Percentiles rank a stretch among this genome's conserved stretches.
phyloP scores from a whole-genome alignment of 306 rosid genomes.

The Datisca glomerata region DNA sequence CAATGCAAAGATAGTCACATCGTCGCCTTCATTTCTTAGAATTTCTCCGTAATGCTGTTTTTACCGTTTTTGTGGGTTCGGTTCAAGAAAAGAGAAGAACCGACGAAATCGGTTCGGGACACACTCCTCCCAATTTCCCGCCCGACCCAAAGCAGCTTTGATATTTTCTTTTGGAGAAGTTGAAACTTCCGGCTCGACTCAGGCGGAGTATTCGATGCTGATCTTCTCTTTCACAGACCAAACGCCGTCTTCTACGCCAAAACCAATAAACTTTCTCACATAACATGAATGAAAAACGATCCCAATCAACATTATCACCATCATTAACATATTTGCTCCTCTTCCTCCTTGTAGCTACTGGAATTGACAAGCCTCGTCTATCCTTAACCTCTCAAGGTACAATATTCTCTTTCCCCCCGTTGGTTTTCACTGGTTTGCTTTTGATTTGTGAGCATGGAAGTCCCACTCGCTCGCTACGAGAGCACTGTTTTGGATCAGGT shows the following conservation, averaged over 20 bases:
- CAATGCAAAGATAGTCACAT: no score
- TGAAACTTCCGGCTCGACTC: no score
- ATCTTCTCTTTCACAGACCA: slow-evolving; percentile 9
- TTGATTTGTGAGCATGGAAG: slow-evolving; percentile 31
- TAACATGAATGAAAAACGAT: neutral
- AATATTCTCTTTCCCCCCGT: neutral
- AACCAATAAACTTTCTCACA: no score
- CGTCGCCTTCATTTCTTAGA: no score
- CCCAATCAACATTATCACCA: neutral
- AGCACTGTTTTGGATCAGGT: slow-evolving; percentile 17
- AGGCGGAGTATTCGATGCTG: slow-evolving; percentile 35
- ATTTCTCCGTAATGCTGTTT: no score
- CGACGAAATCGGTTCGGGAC: no score
- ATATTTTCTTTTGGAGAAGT: no score
- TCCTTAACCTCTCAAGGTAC: slow-evolving; percentile 9
- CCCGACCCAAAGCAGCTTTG: slow-evolving; percentile 7
- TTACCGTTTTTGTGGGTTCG: no score
- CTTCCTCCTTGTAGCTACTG: slow-evolving; percentile 2
- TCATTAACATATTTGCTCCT: neutral
- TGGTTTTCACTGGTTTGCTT: slow-evolving; percentile 4
- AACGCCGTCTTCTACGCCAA: no score
- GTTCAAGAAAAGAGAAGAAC: no score
- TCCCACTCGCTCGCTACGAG: slow-evolving; percentile 35
- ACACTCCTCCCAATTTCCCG: no score
- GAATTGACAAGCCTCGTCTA: neutral